Evolutionary conservation across 345 rosid species (phyloP).

Genomic region (Melaleuca alternifolia): DNA sequence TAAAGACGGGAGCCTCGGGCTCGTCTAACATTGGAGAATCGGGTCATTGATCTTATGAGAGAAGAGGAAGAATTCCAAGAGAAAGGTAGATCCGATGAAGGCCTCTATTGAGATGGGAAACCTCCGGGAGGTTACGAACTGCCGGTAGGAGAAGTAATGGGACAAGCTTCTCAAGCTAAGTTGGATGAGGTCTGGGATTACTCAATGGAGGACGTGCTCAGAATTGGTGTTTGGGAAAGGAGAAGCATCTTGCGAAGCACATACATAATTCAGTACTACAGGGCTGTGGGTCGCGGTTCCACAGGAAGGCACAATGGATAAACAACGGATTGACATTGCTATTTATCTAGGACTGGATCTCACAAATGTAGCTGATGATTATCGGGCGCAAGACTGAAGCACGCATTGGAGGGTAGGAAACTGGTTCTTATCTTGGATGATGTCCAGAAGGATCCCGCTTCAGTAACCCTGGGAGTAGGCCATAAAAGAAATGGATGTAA

Average conservation of each 20-base stretch:
- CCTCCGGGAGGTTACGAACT: neutral
- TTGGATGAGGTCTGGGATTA: neutral
- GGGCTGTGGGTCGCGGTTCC: neutral
- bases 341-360: too few relatives aligned
- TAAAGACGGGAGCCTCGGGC: neutral
- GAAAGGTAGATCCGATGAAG: neutral
- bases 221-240: too few relatives aligned
- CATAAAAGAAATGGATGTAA: neutral
- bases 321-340: too few relatives aligned
- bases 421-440: neutral
- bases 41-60: neutral
- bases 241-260: neutral
- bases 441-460: fast-evolving
- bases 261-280: neutral
- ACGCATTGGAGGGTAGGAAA: neutral
- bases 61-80: neutral
- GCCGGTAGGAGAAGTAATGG: neutral
- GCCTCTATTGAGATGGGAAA: neutral
- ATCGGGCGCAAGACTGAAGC: neutral
- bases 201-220: neutral
- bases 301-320: neutral
- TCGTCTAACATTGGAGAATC: neutral
- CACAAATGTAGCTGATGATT: too few relatives aligned
- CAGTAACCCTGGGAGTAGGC: neutral
- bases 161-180: neutral